A percentile compares a stretch with the other conserved stretches of the same genome.
Evolutionary conservation across 345 rosid genomes (phyloP).

Genomic region (Theobroma cacao): DNA sequence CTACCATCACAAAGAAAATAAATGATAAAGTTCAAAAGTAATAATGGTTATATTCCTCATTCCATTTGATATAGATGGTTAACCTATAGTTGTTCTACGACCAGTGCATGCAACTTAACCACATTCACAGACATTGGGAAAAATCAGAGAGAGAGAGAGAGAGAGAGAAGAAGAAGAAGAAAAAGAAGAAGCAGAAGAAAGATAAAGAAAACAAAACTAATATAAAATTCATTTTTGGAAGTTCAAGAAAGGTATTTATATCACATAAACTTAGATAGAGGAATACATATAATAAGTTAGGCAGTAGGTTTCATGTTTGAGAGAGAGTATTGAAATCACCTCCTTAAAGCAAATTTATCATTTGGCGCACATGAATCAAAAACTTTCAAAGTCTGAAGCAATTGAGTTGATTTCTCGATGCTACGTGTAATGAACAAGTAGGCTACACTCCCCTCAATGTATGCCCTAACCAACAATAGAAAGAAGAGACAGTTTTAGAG

Average conservation of each 20-base stretch:
- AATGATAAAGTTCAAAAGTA: neutral
- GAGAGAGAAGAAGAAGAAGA: too few relatives aligned
- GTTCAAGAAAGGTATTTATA: neutral
- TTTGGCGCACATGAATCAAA: constrained; percentile 36
- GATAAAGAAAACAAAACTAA: neutral
- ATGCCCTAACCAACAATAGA: constrained; percentile 39
- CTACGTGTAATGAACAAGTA: constrained; percentile 70
- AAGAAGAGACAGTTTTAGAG: constrained; percentile 21
- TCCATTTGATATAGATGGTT: neutral
- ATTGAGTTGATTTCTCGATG: constrained; percentile 58
- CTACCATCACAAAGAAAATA: constrained; percentile 33
- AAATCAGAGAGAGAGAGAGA: too few relatives aligned
- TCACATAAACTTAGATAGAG: neutral
- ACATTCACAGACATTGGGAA: neutral
- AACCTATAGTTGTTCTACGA: neutral
- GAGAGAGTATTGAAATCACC: constrained; percentile 42
- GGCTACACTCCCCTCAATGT: constrained; percentile 44
- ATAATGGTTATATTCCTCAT: neutral
- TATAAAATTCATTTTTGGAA: neutral
- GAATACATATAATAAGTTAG: neutral
- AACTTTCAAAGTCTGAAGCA: constrained; percentile 53
- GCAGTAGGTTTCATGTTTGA: constrained; percentile 9
- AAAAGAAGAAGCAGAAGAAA: neutral
- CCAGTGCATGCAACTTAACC: neutral
- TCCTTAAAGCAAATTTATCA: constrained; percentile 46